phyloP scores from a whole-genome alignment of 2,329 filamentous ascomycete species.

The Coleophoma crateriformis region DNA sequence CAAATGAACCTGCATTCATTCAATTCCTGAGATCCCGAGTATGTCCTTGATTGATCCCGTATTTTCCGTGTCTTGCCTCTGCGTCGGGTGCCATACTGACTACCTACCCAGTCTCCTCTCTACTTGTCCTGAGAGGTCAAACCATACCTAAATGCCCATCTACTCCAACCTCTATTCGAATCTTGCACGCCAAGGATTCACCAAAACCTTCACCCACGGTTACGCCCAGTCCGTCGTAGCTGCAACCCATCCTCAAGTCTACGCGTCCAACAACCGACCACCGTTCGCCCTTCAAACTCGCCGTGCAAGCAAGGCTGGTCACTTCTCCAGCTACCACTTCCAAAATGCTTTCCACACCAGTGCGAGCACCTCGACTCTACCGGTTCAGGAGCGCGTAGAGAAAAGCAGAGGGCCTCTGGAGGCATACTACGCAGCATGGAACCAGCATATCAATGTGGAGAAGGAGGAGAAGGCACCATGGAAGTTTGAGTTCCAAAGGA shows the following conservation, averaged over 20 bases:
- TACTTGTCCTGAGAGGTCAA: constrained; percentile 53
- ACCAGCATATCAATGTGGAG: constrained; percentile 65
- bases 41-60: constrained; percentile 1
- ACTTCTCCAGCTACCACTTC: constrained; percentile 52
- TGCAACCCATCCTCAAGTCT: constrained; percentile 79
- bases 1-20: constrained; percentile 91
- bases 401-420: constrained; percentile 65
- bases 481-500: constrained; percentile 83
- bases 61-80: not conserved
- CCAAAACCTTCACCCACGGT: constrained; percentile 94
- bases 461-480: constrained; percentile 78
- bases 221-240: constrained; percentile 98
- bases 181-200: constrained; percentile 96
- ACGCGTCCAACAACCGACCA: constrained; percentile 63
- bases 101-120: constrained; percentile 20
- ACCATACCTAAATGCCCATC: constrained; percentile 83
- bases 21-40: constrained; percentile 22
- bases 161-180: constrained; percentile 65
- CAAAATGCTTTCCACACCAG: constrained; percentile 70
- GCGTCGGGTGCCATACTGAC: constrained; percentile 7
- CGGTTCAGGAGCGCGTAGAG: constrained; percentile 51
- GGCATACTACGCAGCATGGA: constrained; percentile 87
- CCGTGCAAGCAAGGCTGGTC: constrained; percentile 39
- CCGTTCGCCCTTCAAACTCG: constrained; percentile 51
- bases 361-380: constrained; percentile 29